Conservation (phyloP, 208 protist species). For the Leishmania mexicana region DNA sequence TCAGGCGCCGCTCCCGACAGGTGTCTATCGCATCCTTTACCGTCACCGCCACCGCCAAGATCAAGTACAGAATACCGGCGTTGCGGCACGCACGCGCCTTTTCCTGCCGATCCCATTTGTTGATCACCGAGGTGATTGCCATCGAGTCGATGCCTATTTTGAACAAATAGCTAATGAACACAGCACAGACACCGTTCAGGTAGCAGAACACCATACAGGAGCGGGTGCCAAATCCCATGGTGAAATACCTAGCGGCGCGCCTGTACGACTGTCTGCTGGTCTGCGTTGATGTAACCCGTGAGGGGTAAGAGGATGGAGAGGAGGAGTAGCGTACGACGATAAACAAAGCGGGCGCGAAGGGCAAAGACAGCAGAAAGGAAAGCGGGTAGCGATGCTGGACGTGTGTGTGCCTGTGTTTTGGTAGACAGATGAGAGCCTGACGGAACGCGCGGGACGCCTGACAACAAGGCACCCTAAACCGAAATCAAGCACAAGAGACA, state of each 20-base stretch:
- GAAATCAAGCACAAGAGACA: background rate
- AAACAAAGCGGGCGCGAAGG: background rate
- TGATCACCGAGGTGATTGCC: conserved; percentile 46
- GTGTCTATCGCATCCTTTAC: conserved; percentile 24
- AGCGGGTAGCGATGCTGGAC: background rate
- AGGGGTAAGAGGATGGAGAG: background rate
- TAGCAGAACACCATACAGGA: conserved; percentile 81
- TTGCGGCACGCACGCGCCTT: conserved; percentile 69
- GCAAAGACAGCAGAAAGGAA: background rate
- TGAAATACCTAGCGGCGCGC: conserved; percentile 4
- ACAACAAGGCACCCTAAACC: background rate
- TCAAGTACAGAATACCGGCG: conserved; percentile 67
- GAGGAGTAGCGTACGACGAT: background rate
- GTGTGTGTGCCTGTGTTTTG: background rate
- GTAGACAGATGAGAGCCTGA: background rate
- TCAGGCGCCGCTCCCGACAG: conserved; percentile 18
- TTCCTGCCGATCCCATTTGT: conserved; percentile 62
- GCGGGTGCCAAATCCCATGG: conserved; percentile 54
- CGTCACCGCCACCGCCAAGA: conserved; percentile 52
- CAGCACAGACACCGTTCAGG: conserved; percentile 64
- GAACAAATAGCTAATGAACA: conserved; percentile 83
- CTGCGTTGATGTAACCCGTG: background rate
- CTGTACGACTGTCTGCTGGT: background rate
- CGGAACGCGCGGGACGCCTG: background rate
- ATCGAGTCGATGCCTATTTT: conserved; percentile 68